Evolutionary conservation across 768 basidiomycete genomes (phyloP), one percentile per base, ranked within the genome.

Genomic region (Pleurotus cornucopiae): DNA sequence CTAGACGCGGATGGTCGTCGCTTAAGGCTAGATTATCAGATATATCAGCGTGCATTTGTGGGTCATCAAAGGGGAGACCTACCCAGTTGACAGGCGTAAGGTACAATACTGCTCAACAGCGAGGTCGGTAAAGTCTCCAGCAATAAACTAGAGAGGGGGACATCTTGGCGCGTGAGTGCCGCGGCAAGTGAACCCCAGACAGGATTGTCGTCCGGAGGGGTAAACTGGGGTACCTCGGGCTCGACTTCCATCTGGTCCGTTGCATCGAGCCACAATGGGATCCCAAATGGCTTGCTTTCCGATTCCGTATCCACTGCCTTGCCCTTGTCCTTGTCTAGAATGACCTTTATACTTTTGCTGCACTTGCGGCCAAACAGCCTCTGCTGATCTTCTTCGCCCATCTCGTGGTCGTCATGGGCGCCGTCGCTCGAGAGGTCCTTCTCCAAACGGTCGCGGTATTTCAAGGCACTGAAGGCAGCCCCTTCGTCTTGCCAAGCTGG

Each of bases 21-120:
- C 60, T 72, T 41, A 74, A 62, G 5, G 65, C 71, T 77, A 41
- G 63, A 60, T 53, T 51, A 44, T 57, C 59, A 40, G 64, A 56
- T 21, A 59, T 30, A 52, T n/a, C 40, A 14, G 26, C 53, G 39
- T 11, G 49, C 30, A 37, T 25, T 20, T 5, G 26, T n/a, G 5
- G 11, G 6, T 3, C 9, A 40, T 18, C 45, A 48, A 43, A 26
- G 6, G 41, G 21, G 20, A 34, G 3, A 54, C 54, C 53, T 55
- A 79, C 84, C 79, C 47, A 77, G 59, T 41, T 71, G 51, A 51
- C 74, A 77, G 6, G 85, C 60, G 63, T 73, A 78, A 13, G 70
- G 62, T 13, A 79, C 59, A 14, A 76, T 60, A 23, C 58, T 62
- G 2, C 51, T 16, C 14, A 53, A 39, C 11, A 38, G 12, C 12